Conservation (phyloP, 257 asterid genomes). For the Penstemon eatonii region DNA sequence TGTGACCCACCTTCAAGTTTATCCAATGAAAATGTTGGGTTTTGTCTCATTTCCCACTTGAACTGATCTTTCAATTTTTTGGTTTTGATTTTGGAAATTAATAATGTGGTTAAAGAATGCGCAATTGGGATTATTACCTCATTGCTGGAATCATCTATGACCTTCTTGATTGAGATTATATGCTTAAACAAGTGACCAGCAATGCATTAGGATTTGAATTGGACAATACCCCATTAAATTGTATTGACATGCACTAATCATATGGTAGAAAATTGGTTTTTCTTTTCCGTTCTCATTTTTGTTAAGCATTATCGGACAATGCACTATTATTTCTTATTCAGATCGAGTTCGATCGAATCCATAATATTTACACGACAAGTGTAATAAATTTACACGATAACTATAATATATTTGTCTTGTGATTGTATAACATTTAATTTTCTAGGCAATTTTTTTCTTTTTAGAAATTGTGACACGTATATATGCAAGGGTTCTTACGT, state of each 20-base stretch:
- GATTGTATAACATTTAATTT: too few species aligned
- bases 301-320: background rate
- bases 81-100: background rate
- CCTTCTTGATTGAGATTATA: background rate
- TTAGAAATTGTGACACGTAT: too few species aligned
- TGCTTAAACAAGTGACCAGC: constrained; percentile 11
- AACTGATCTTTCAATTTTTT: background rate
- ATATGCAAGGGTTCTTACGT: too few species aligned
- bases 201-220: background rate
- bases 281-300: too few species aligned
- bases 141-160: constrained; percentile 26
- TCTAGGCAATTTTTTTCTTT: too few species aligned
- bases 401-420: too few species aligned
- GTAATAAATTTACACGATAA: too few species aligned
- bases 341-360: too few species aligned
- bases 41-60: constrained; percentile 38
- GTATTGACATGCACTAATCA: background rate
- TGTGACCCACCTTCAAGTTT: constrained; percentile 33
- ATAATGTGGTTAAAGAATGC: constrained; percentile 16
- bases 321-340: background rate
- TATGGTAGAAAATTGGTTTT: too few species aligned
- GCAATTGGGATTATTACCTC: constrained; percentile 30
- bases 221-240: background rate
- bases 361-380: too few species aligned
- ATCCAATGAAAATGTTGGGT: constrained; percentile 38